A percentile compares a stretch with the other conserved stretches of the same genome.
Conservation (phyloP, 352 stramenopile genomes). For the Halophytophthora batemanensis region DNA sequence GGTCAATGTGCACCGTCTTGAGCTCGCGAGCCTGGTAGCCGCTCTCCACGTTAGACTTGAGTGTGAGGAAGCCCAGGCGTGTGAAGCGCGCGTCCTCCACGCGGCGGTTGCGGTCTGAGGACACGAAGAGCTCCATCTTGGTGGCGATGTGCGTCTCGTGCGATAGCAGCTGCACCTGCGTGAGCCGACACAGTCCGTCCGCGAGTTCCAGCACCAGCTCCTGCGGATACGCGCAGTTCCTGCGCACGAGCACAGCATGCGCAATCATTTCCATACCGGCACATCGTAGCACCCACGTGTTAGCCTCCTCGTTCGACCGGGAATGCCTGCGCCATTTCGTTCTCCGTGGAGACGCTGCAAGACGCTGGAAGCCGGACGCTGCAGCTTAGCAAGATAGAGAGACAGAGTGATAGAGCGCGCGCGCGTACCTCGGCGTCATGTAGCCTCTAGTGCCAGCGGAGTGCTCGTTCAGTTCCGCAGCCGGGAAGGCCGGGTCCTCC, state of each 20-base stretch:
- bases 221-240: conserved; percentile 92
- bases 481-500: conserved; percentile 85
- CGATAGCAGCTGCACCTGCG: conserved; percentile 88
- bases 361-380: too few relatives aligned
- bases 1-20: conserved; percentile 91
- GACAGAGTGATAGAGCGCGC: neutral
- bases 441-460: conserved; percentile 53
- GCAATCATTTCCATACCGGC: neutral
- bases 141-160: conserved; percentile 92
- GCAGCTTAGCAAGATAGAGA: conserved; percentile 1
- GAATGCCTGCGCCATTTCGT: neutral
- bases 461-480: conserved; percentile 83
- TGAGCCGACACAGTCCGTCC: conserved; percentile 64
- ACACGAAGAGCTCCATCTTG: conserved; percentile 92
- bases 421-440: conserved; percentile 74
- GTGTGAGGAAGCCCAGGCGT: conserved; percentile 80
- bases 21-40: conserved; percentile 89
- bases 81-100: conserved; percentile 53
- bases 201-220: conserved; percentile 87
- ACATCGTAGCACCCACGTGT: neutral
- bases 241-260: conserved; percentile 6
- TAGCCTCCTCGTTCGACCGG: too few relatives aligned
- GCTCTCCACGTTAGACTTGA: conserved; percentile 84
- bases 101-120: conserved; percentile 31
- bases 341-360: neutral